Percentiles rank a stretch among this genome's conserved stretches.
Evolutionary conservation across 164 flowering plant species (phyloP).

Genomic region (Berberis vulgaris): DNA sequence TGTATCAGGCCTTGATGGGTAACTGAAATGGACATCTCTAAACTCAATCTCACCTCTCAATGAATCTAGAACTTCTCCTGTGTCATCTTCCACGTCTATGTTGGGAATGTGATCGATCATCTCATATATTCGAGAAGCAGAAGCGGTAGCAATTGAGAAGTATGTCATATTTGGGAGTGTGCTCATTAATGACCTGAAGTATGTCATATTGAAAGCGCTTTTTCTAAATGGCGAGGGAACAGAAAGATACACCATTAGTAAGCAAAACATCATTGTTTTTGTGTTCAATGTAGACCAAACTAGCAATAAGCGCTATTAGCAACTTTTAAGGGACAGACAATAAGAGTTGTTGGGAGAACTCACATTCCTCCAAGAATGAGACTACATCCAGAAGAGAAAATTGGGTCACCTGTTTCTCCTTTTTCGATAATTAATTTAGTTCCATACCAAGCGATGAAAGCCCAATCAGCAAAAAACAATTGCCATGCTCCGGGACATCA

Average conservation of each 20-base stretch:
- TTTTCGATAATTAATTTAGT: conserved; percentile 19
- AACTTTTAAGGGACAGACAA: background rate
- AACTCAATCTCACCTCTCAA: conserved; percentile 34
- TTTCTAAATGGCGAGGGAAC: background rate
- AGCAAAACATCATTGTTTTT: too few species aligned
- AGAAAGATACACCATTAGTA: background rate
- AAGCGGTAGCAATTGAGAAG: conserved; percentile 29
- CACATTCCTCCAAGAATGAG: conserved; percentile 30
- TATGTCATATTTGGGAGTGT: conserved; percentile 26
- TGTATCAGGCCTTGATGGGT: conserved; percentile 36
- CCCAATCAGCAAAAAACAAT: conserved; percentile 24
- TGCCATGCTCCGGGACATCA: conserved; percentile 33
- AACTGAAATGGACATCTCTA: conserved; percentile 26
- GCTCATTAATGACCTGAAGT: conserved; percentile 20
- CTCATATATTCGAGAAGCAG: conserved; percentile 22
- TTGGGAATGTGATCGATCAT: conserved; percentile 18
- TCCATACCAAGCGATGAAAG: conserved; percentile 27
- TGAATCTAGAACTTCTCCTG: conserved; percentile 16
- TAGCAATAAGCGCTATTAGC: too few species aligned
- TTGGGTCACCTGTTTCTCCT: conserved; percentile 24
- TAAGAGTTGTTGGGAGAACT: conserved; percentile 2
- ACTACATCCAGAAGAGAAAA: conserved; percentile 20
- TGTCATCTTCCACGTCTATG: conserved; percentile 18
- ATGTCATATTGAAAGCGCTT: background rate
- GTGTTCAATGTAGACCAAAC: too few species aligned